Evolutionary conservation across 345 rosid genomes (phyloP).

Genomic region (Murraya koenigii): DNA sequence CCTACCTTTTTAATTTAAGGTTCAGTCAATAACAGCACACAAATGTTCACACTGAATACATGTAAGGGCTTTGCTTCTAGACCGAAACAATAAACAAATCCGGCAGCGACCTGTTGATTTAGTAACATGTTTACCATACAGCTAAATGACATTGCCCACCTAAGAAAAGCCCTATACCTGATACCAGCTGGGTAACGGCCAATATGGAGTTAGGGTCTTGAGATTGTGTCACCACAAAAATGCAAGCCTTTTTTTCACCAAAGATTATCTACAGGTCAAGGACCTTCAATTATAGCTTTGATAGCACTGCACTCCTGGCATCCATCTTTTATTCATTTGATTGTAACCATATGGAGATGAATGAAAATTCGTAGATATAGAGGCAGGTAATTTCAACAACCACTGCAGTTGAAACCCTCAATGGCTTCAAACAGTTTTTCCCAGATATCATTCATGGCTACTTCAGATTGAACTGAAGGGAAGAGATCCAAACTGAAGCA

Average conservation of each 20-base stretch:
- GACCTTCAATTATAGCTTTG: not conserved
- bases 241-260: not conserved
- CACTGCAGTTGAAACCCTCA: not conserved
- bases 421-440: not conserved
- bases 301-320: not conserved
- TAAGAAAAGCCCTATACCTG: not conserved
- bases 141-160: not conserved
- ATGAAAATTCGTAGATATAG: not conserved
- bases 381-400: not conserved
- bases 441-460: not conserved
- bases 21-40: not conserved
- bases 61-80: not conserved
- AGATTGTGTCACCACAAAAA: not conserved
- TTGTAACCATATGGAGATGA: not conserved
- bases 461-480: slow-evolving; percentile 3
- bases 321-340: not conserved
- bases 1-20: not conserved
- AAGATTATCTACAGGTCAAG: not conserved
- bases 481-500: not conserved
- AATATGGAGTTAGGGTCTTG: not conserved
- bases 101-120: not conserved
- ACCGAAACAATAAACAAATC: not conserved
- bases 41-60: not conserved
- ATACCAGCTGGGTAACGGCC: not conserved
- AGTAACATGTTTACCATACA: not conserved